Percentiles rank a stretch among this genome's conserved stretches.
Conservation (phyloP, 352 stramenopile species). For the Phytophthora pistaciae region DNA sequence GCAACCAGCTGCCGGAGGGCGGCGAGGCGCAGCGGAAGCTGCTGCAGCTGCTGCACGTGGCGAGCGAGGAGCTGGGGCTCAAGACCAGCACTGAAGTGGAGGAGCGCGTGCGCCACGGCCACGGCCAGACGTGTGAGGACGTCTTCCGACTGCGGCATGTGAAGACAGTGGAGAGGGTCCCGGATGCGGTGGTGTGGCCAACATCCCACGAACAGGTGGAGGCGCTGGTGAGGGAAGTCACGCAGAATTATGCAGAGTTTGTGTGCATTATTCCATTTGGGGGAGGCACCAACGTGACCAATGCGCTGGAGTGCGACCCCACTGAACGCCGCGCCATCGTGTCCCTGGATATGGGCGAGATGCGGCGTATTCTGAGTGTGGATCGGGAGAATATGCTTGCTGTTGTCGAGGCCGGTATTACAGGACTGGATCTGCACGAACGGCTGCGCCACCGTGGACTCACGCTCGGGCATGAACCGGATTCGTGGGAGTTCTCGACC, state of each 20-base stretch:
- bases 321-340: conserved; percentile 91
- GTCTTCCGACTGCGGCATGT: conserved; percentile 66
- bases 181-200: conserved; percentile 94
- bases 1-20: conserved; percentile 29
- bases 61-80: conserved; percentile 34
- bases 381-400: conserved; percentile 90
- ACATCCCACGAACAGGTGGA: conserved; percentile 84
- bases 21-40: conserved; percentile 27
- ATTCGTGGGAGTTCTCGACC: conserved; percentile 95
- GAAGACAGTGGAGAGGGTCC: conserved; percentile 66
- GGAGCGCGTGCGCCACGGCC: conserved; percentile 70
- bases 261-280: conserved; percentile 96
- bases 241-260: conserved; percentile 44
- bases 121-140: conserved; percentile 82
- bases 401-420: conserved; percentile 92
- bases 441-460: conserved; percentile 85
- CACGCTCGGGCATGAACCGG: conserved; percentile 94
- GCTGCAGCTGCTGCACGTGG: conserved; percentile 40
- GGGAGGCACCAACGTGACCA: conserved; percentile 93
- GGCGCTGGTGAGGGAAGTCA: conserved; percentile 79
- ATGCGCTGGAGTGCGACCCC: conserved; percentile 63
- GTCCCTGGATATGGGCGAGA: conserved; percentile 94
- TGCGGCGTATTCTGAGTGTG: conserved; percentile 78
- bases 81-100: conserved; percentile 50
- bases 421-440: conserved; percentile 89